phyloP scores from a whole-genome alignment of 768 basidiomycete species.

The Tylopilus sp. region DNA sequence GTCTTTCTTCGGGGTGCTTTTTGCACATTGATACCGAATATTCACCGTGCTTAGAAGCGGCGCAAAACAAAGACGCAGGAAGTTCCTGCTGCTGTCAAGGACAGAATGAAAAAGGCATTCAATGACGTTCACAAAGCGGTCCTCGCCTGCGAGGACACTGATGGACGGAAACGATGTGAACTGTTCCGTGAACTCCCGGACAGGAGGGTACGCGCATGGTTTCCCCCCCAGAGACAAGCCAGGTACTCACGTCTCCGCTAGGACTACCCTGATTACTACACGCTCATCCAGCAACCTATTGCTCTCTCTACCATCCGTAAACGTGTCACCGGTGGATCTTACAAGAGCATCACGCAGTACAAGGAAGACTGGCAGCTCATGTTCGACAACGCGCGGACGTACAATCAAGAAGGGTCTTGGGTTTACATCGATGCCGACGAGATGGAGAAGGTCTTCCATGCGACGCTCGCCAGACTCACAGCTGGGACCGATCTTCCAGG shows the following conservation, averaged over 20 bases:
- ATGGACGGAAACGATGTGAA: constrained; percentile 78
- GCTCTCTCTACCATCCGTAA: constrained; percentile 85
- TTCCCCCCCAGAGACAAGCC: background rate
- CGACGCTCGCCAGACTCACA: constrained; percentile 61
- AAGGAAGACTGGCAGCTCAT: constrained; percentile 83
- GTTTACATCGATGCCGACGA: constrained; percentile 92
- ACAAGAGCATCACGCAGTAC: constrained; percentile 73
- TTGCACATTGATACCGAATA: background rate
- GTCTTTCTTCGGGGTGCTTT: background rate
- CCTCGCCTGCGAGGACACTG: constrained; percentile 63
- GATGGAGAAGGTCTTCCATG: constrained; percentile 87
- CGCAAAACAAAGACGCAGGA: constrained; percentile 72
- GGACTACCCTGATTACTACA: constrained; percentile 93
- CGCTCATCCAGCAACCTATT: constrained; percentile 84
- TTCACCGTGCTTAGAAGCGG: constrained; percentile 58
- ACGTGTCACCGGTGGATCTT: constrained; percentile 57
- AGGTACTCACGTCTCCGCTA: constrained; percentile 29
- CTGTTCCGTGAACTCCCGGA: constrained; percentile 88
- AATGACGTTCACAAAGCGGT: constrained; percentile 74
- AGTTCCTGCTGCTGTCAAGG: constrained; percentile 53
- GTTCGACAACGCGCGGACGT: constrained; percentile 91
- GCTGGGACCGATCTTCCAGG: constrained; percentile 73
- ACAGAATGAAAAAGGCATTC: constrained; percentile 83
- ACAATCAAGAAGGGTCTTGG: constrained; percentile 94
- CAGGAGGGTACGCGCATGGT: constrained; percentile 51